These are phyloP conservation scores for Inga laurina DNA, from an alignment of 306 rosid genomes.

Conservation along the genomic window DNA sequence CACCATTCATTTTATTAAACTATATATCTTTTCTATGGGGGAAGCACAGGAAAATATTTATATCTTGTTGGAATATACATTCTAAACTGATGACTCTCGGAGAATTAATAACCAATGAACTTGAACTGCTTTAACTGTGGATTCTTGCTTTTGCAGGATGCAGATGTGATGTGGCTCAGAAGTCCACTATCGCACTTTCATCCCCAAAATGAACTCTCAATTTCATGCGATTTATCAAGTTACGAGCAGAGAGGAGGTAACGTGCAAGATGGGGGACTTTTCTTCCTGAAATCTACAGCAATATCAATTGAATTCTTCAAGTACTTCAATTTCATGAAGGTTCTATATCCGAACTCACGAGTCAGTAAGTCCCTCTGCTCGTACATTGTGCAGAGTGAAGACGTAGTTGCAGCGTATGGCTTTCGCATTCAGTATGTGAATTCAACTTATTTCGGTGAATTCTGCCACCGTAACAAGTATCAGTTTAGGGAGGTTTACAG, in stretches of 20 bases:
- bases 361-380: constrained; percentile 42
- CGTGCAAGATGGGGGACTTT: constrained; percentile 33
- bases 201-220: constrained; percentile 18
- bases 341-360: constrained; percentile 33
- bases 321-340: constrained; percentile 13
- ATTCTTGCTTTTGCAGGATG: constrained; percentile 45
- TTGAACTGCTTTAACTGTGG: not conserved
- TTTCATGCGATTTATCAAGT: constrained; percentile 42
- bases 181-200: constrained; percentile 46
- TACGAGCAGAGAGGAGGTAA: constrained; percentile 9
- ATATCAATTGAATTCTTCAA: constrained; percentile 22
- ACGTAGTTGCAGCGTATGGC: not conserved
- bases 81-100: not conserved
- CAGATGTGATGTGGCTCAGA: constrained; percentile 63
- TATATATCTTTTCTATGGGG: not conserved
- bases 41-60: not conserved
- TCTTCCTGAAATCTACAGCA: constrained; percentile 12
- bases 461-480: constrained; percentile 42
- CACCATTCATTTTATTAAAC: not conserved
- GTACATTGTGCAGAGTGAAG: not conserved
- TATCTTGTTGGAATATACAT: not conserved
- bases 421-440: constrained; percentile 24
- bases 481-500: constrained; percentile 35
- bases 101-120: not conserved
- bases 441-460: constrained; percentile 43